Evolutionary conservation across 1,139 yeast species (phyloP).

Genomic region (Williopsis jadinii): DNA sequence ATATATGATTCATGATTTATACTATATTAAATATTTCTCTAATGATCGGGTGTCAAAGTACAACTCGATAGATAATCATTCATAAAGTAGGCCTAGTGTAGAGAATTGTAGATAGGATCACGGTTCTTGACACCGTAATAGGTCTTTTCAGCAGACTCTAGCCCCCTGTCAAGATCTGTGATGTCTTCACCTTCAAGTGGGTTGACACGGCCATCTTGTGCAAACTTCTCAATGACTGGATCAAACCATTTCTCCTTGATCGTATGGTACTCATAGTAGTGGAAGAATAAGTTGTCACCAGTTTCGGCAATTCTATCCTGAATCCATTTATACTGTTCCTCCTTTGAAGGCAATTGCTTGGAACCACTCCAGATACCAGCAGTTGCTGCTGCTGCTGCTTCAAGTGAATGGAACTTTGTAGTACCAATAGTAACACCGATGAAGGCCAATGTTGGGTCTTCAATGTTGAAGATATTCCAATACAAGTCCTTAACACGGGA

Average conservation of each 20-base stretch:
- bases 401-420: slow-evolving; percentile 9
- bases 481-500: slow-evolving; percentile 27
- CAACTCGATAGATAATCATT: too few relatives aligned
- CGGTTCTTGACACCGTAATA: slow-evolving; percentile 12
- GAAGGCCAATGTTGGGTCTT: slow-evolving; percentile 36
- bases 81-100: neutral
- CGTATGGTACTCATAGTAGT: slow-evolving; percentile 26
- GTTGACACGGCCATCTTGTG: slow-evolving; percentile 25
- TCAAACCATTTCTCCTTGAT: slow-evolving; percentile 23
- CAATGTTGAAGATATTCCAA: slow-evolving; percentile 32
- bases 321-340: slow-evolving; percentile 17
- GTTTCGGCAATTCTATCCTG: slow-evolving; percentile 11
- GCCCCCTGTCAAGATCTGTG: slow-evolving; percentile 14
- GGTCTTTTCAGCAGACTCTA: slow-evolving; percentile 19
- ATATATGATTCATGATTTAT: too few relatives aligned
- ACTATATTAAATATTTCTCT: too few relatives aligned
- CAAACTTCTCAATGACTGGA: slow-evolving; percentile 16
- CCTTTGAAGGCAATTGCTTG: slow-evolving; percentile 19
- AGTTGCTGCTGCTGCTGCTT: slow-evolving; percentile 16
- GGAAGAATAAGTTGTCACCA: slow-evolving; percentile 20
- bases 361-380: slow-evolving; percentile 20
- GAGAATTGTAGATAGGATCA: neutral
- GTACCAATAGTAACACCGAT: slow-evolving; percentile 16
- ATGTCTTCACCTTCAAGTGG: slow-evolving; percentile 24
- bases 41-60: too few relatives aligned